Percentiles rank a stretch among this genome's conserved stretches.
These are phyloP conservation scores for Phytophthora vignae DNA, from an alignment of 352 stramenopile species.

Conservation along the genomic window DNA sequence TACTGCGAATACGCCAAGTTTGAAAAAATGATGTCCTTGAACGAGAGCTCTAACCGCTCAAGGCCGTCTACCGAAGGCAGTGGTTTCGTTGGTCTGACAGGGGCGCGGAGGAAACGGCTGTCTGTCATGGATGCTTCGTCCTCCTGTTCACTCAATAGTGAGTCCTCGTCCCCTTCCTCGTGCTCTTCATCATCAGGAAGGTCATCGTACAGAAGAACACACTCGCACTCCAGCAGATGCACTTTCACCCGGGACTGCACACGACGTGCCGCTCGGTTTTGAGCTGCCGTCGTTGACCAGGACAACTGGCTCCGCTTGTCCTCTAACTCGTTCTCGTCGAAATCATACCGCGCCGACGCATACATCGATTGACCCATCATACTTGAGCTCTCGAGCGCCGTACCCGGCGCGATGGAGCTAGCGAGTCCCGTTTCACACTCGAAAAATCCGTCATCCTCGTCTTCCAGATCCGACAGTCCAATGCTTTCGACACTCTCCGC, in stretches of 20 bases:
- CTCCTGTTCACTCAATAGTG: conserved; percentile 19
- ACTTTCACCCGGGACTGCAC: conserved; percentile 76
- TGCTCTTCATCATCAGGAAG: conserved; percentile 58
- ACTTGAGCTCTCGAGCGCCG: conserved; percentile 45
- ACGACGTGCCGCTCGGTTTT: conserved; percentile 48
- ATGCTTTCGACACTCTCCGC: conserved; percentile 85
- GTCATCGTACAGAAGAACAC: conserved; percentile 86
- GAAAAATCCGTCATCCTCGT: conserved; percentile 83
- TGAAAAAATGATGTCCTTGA: conserved; percentile 81
- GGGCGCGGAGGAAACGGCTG: conserved; percentile 30
- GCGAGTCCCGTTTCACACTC: conserved; percentile 75
- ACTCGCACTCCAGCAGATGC: conserved; percentile 78
- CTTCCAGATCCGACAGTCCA: conserved; percentile 85
- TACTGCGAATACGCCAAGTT: conserved; percentile 68
- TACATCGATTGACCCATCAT: conserved; percentile 88
- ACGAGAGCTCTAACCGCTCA: conserved; percentile 68
- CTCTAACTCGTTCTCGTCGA: conserved; percentile 43
- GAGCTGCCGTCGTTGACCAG: conserved; percentile 46
- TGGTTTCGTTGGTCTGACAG: conserved; percentile 37
- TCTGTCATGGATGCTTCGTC: conserved; percentile 29
- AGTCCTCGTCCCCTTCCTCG: conserved; percentile 28
- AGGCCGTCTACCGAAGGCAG: conserved; percentile 70
- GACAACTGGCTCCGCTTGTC: conserved; percentile 32
- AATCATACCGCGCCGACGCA: conserved; percentile 70
- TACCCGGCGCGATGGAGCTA: conserved; percentile 44